Base-by-base conservation (phyloP, 495 filamentous ascomycete genomes). In the Collariella sp. region DNA sequence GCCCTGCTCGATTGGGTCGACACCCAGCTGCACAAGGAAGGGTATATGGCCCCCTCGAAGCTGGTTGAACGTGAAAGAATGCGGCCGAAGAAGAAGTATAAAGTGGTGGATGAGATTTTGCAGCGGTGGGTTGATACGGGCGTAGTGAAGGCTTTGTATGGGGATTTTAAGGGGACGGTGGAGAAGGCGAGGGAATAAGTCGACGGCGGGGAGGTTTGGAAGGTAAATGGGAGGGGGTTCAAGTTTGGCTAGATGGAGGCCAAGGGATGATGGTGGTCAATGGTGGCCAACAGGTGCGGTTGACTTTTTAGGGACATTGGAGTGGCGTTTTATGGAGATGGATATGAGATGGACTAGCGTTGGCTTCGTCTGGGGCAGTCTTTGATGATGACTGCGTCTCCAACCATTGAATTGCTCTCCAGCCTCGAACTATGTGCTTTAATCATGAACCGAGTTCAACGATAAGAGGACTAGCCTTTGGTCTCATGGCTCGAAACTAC, bases 1-100 rank as follows among this genome's bases (percentile, higher is more conserved):
- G 79, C 81, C 29, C 80, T 91, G 39, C 84, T 87, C 55, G 74
- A 85, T 55, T 85, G 75, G 76, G 83, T 89, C 3, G 72, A 85
- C 13, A 72, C 80, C 15, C 79, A 79, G 48, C 77, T 93, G 5
- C 62, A 70, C 5, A 60, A 61, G 12, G 70, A 79, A 45, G 84
- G 84, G 11, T 75, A 82, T 54, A 70, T 75, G 67, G 35, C 41
- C 1, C 46, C 64, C 0, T 15, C 34, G 9, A 77, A 68, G 23
- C 71, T 79, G 38, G 75, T 74, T 7, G 72, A 73, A 55, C 62
- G 69, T 1, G 63, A 65, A 40, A 58, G 48, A 26, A 66, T 68
- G 58, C 70, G 76, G 52, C 62, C 76, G 33, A 80, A 78, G 64
- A 76, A 80, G 20, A 72, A 72, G 38, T 73, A 78, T 7, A 71